Base-by-base conservation (phyloP, 1,139 yeast species). In the Saccharomyces pastorianus region DNA sequence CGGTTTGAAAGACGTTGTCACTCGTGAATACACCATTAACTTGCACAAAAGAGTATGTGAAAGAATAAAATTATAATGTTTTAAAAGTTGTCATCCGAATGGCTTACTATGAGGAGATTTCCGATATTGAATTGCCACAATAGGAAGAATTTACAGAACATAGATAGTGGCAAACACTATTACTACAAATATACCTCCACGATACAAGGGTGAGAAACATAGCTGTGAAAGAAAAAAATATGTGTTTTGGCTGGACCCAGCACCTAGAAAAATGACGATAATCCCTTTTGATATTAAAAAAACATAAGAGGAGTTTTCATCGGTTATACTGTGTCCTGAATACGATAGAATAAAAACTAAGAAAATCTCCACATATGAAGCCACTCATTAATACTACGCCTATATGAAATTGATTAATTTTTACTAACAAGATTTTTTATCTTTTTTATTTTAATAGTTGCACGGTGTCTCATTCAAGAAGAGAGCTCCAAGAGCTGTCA, bases 1-100 rank as follows among this genome's bases (percentile, higher is more conserved):
- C 83, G 97, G 97, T 80, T 83, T 89, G 78, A 89, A 89, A 83
- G 98, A 93, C 93, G 97, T 90, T 80, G 97, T 95, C 80, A 88
- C 99, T 78, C 96, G 99, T 81, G 99, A 95, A 83, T 95, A 95
- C 90, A 95, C 99, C 85, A 91, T 95, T 81, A 93, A 95, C 91
- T 82, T 93, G 80, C 96, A 90, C 96, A 93, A 90, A 82, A 90
- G 98, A 83, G 96, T 88, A 84, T 78, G 95, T 86, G 57, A 44
- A 38, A 17, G 27, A 44, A 11, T 28, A 14, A 14, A 17, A 28
- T 29, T 7, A 29, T 47, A 23, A 26, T 46, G 31, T n/a, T 23
- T 6, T 9, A 46, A 46, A 11, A 13, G 7, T 17, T 23, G n/a
- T 44, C 28, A 38, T 38, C 25, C 13, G 4, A 38, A 38, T 38